phyloP scores from a whole-genome alignment of 345 rosid species.

The Sisymbrium altissimum region DNA sequence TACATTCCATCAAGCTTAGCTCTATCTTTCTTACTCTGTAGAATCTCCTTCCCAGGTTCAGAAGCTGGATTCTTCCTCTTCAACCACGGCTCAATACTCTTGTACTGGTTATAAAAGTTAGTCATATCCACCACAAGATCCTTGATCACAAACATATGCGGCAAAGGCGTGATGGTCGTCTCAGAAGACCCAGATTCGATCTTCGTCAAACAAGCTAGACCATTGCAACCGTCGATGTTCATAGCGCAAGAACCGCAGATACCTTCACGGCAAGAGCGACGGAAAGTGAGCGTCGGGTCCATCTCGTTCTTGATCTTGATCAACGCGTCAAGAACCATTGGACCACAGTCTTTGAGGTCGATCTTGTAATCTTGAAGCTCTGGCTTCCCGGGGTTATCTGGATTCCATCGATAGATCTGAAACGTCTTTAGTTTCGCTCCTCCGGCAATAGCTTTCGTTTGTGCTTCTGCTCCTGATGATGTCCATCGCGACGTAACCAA shows the following conservation, averaged over 20 bases:
- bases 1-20: conserved; percentile 96
- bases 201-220: conserved; percentile 89
- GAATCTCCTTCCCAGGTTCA: conserved; percentile 70
- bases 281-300: conserved; percentile 87
- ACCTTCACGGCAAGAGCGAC: conserved; percentile 96
- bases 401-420: conserved; percentile 94
- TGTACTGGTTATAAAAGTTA: conserved; percentile 90
- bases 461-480: conserved; percentile 54
- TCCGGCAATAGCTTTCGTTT: conserved; percentile 45
- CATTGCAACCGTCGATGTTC: conserved; percentile 96
- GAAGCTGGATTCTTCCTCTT: conserved; percentile 80
- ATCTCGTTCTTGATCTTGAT: conserved; percentile 97
- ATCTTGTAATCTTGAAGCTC: conserved; percentile 62
- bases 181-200: conserved; percentile 41
- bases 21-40: conserved; percentile 86
- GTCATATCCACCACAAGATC: conserved; percentile 98
- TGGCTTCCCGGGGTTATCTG: conserved; percentile 74
- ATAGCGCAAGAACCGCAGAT: conserved; percentile 96
- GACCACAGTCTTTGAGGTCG: conserved; percentile 87
- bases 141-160: conserved; percentile 95
- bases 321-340: conserved; percentile 92
- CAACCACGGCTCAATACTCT: conserved; percentile 98
- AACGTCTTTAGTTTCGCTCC: conserved; percentile 52
- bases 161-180: conserved; percentile 68
- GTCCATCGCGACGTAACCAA: conserved; percentile 40